A percentile compares a stretch with the other conserved stretches of the same genome.
Evolutionary conservation across 2,329 filamentous ascomycete species (phyloP).

Genomic region (Daldinia sp.): DNA sequence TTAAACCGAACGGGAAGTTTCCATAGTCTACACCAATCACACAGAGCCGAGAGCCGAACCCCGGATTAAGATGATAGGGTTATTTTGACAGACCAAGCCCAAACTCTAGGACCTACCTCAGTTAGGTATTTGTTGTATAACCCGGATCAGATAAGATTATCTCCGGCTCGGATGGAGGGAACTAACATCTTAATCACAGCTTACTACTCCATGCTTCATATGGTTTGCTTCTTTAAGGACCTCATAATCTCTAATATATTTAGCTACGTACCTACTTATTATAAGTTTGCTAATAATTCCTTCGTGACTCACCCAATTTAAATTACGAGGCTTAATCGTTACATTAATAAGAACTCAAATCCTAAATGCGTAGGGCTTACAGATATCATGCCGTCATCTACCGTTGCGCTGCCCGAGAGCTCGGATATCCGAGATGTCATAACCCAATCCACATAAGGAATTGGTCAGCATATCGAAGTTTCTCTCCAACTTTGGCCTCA

Average conservation of each 20-base stretch:
- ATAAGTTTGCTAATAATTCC: not conserved
- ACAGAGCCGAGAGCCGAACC: slow-evolving; percentile 16
- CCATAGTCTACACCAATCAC: slow-evolving; percentile 4
- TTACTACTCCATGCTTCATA: not conserved
- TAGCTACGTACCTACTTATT: not conserved
- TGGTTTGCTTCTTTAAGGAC: not conserved
- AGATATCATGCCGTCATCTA: not conserved
- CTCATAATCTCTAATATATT: not conserved
- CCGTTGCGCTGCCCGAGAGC: not conserved
- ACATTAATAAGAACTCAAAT: not conserved
- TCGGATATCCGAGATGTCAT: slow-evolving; percentile 17
- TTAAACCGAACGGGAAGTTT: not conserved
- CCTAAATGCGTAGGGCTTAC: not conserved
- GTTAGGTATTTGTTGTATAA: too few species aligned
- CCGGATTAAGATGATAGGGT: not conserved
- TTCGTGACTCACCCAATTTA: not conserved
- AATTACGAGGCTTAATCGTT: not conserved
- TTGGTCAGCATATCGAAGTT: not conserved
- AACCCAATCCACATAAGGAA: not conserved
- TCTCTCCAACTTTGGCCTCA: not conserved
- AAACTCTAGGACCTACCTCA: not conserved
- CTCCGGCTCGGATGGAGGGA: slow-evolving; percentile 8
- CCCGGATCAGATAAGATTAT: slow-evolving; percentile 31
- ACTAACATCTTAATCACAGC: not conserved
- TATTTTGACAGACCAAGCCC: not conserved